Evolutionary conservation across 1,284 basidiomycete species (phyloP), one percentile per base, ranked within the genome.

Genomic region (Coniferiporia weirii): DNA sequence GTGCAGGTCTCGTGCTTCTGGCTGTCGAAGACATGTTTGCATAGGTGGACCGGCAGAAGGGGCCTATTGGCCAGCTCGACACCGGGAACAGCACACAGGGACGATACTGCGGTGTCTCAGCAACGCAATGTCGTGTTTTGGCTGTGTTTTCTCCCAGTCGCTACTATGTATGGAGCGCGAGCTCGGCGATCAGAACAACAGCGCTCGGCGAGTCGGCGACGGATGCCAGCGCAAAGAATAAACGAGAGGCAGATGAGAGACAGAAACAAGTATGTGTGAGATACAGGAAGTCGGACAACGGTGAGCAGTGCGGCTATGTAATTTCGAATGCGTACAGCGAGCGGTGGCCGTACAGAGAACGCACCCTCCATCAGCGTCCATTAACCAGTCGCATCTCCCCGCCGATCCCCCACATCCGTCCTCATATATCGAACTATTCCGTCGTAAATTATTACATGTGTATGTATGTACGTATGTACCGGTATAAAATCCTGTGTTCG

Each of bases 1-100:
- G 60, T 15, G 19, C n/a, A 19, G 44, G 19, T 13, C 17, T 46
- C 44, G 44, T 54, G 35, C 34, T 45, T 36, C 52, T 49, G 27
- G 57, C 50, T 34, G 51, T 52, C 15, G 53, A 8, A 15, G 40
- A 27, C 51, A 55, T 57, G 17, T 35, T 54, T 20, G 47, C 44
- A 56, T 54, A 49, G 44, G 35, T n/a, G 27, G 32, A 51, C 19
- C 34, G 27, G 51, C 17, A 45, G 44, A 19, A 46, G 12, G 13
- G 43, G 12, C 19, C 35, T 59, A 50, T 54, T 32, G 32, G 19
- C 12, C 4, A 12, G 34, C 52, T 51, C 35, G 40, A 51, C 35
- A 51, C 57, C 52, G 53, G 49, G 40, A 22, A 52, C 20, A n/a
- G 57, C 57, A 59, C 54, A 52, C 57, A 44, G 27, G 32, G 35